A percentile compares a stretch with the other conserved stretches of the same genome.
Evolutionary conservation across 139 green algal genomes (phyloP).

Genomic region (Micractinium sp.): DNA sequence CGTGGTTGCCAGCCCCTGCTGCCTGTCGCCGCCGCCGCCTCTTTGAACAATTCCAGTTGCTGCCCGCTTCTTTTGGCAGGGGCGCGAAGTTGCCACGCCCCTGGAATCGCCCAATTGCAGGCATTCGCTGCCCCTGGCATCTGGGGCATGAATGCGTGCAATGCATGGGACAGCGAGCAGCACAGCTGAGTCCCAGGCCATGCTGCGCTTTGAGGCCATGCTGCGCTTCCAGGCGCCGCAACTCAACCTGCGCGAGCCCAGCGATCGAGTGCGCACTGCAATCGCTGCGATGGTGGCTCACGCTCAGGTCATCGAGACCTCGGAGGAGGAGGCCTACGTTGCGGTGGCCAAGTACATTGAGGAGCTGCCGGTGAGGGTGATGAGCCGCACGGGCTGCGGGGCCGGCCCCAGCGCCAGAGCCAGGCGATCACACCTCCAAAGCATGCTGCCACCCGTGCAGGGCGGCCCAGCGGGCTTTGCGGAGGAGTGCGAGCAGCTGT

Average conservation of each 20-base stretch:
- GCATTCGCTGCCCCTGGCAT: too few species aligned
- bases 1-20: too few species aligned
- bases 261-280: too few species aligned
- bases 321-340: conserved; percentile 60
- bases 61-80: too few species aligned
- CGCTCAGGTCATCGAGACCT: conserved; percentile 57
- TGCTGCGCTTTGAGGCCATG: not conserved
- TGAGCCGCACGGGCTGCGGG: not conserved
- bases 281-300: conserved; percentile 6
- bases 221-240: not conserved
- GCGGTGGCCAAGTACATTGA: conserved; percentile 49
- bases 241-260: too few species aligned
- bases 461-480: conserved; percentile 38
- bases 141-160: not conserved
- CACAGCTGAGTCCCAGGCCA: not conserved
- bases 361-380: conserved; percentile 49
- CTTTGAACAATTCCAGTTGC: too few species aligned
- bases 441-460: not conserved
- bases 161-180: too few species aligned
- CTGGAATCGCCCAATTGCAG: not conserved
- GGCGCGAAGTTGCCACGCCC: too few species aligned
- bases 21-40: too few species aligned
- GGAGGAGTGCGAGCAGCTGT: conserved; percentile 40
- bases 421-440: conserved; percentile 30
- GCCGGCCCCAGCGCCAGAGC: conserved; percentile 18